A percentile compares a stretch with the other conserved stretches of the same genome.
Evolutionary conservation across 768 basidiomycete genomes (phyloP).

Genomic region (Suillus alpinus): DNA sequence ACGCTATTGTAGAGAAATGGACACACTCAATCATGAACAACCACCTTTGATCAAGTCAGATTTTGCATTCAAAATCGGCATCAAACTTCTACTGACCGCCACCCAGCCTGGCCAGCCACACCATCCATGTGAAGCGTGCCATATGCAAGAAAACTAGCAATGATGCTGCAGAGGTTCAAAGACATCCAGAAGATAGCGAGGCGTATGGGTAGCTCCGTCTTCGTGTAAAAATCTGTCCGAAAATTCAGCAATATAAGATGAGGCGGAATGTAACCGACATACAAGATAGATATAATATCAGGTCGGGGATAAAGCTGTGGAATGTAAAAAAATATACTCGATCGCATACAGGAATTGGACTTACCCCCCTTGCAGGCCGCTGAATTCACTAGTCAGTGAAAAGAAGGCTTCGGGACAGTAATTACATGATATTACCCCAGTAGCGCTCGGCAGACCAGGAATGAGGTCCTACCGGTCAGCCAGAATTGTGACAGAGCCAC

Average conservation of each 20-base stretch:
- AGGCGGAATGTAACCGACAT: constrained; percentile 13
- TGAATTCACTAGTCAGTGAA: constrained; percentile 6
- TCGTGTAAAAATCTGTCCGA: constrained; percentile 48
- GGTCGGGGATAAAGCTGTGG: constrained; percentile 52
- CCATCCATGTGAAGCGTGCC: constrained; percentile 63
- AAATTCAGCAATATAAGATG: background rate
- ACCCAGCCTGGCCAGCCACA: constrained; percentile 47
- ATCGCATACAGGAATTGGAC: background rate
- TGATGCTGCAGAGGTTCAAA: constrained; percentile 41
- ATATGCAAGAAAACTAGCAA: constrained; percentile 55
- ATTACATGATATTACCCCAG: constrained; percentile 36
- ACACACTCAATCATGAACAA: constrained; percentile 53
- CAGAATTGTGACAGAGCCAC: constrained; percentile 54
- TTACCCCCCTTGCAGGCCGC: constrained; percentile 47
- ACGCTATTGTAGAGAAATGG: constrained; percentile 38
- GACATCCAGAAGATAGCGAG: constrained; percentile 57
- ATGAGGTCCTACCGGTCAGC: constrained; percentile 49
- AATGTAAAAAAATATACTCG: background rate
- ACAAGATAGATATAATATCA: constrained; percentile 63
- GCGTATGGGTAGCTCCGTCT: constrained; percentile 54
- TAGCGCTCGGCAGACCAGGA: constrained; percentile 46
- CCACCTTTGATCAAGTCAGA: constrained; percentile 35
- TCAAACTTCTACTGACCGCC: constrained; percentile 34
- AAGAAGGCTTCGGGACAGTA: background rate
- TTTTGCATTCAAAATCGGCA: background rate